Percentiles rank a stretch among this genome's conserved stretches.
Evolutionary conservation across 805 yeast species (phyloP).

Genomic region (Zygosaccharomyces lentus): DNA sequence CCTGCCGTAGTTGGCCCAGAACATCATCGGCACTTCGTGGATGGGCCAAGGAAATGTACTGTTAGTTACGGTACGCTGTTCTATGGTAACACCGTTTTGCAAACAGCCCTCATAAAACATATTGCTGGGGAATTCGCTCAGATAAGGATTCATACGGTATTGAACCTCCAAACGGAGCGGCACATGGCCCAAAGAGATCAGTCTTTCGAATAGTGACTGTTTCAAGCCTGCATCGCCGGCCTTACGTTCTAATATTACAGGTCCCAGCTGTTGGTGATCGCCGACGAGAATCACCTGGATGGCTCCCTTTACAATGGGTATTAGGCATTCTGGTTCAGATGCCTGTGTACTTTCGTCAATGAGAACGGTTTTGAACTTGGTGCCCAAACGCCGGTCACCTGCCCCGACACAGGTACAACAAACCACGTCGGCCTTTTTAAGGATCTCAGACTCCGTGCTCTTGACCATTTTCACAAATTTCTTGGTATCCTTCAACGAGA

Average conservation of each 20-base stretch:
- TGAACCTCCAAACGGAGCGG: constrained; percentile 89
- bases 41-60: constrained; percentile 90
- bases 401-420: constrained; percentile 94
- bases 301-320: constrained; percentile 86
- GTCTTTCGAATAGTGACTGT: constrained; percentile 83
- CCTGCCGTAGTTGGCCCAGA: constrained; percentile 84
- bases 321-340: constrained; percentile 84
- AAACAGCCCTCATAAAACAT: constrained; percentile 90
- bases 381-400: constrained; percentile 61
- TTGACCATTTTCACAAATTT: constrained; percentile 41
- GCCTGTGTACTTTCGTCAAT: constrained; percentile 95
- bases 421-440: constrained; percentile 66
- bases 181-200: constrained; percentile 73
- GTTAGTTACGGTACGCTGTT: constrained; percentile 53
- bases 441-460: constrained; percentile 45
- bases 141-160: constrained; percentile 89
- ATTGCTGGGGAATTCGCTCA: constrained; percentile 83
- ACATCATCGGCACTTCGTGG: constrained; percentile 83
- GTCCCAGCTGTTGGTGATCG: constrained; percentile 94
- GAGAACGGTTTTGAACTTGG: constrained; percentile 69
- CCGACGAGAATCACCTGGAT: constrained; percentile 88
- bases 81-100: constrained; percentile 85
- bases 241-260: constrained; percentile 72
- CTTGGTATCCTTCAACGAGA: constrained; percentile 51
- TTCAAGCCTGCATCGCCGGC: constrained; percentile 85